Evolutionary conservation across 305 asterid genomes (phyloP).

Genomic region (Petunia hybrid): DNA sequence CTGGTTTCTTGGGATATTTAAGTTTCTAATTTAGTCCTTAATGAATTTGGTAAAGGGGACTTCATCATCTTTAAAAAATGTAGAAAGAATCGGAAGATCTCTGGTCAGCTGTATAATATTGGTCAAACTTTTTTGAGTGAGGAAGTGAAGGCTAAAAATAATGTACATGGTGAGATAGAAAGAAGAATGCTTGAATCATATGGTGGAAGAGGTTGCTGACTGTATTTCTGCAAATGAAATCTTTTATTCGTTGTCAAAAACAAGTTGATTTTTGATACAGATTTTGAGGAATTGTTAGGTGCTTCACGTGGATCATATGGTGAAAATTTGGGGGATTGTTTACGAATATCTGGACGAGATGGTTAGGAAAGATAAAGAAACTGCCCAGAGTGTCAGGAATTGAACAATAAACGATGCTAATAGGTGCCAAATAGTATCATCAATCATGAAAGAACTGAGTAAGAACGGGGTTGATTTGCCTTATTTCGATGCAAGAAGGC

Average conservation of each 20-base stretch:
- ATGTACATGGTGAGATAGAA: not conserved
- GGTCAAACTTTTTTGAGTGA: not conserved
- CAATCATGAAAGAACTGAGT: not conserved
- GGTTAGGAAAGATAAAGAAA: not conserved
- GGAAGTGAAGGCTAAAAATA: not conserved
- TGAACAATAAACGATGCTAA: no score
- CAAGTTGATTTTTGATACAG: not conserved
- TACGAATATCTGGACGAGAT: not conserved
- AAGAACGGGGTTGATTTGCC: no score
- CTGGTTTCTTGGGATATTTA: no score
- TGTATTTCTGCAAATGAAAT: not conserved
- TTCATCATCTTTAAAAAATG: not conserved
- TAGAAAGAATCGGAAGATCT: not conserved
- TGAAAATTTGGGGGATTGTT: not conserved
- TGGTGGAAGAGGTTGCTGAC: not conserved
- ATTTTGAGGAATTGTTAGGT: no score
- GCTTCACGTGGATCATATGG: no score
- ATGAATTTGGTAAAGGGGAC: no score
- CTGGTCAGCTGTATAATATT: not conserved
- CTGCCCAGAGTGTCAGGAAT: not conserved
- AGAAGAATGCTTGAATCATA: not conserved
- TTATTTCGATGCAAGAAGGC: no score
- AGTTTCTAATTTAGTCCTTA: no score
- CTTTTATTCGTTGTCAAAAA: not conserved
- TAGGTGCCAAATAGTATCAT: not conserved